Evolutionary conservation across 129 eudicot species (phyloP), one percentile per base, ranked within the genome.

Genomic region (Lactuca saligna): DNA sequence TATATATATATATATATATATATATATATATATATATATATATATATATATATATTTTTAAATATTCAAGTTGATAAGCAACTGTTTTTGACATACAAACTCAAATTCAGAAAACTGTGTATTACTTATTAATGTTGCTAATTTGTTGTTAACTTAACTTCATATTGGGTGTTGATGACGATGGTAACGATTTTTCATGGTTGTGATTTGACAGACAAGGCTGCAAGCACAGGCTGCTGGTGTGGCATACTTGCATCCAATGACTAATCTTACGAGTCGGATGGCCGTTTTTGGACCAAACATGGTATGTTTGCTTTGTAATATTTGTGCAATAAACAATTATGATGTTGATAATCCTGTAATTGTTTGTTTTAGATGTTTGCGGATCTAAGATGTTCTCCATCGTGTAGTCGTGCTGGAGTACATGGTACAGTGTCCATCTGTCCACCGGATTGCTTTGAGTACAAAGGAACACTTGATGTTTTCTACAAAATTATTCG

Each of bases 151-250:
- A 6, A 29, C 8, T 49, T 29, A 13, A 42, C 13, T 61, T 31
- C 17, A 35, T 42, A 54, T 32, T 58, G 5, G 50, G 16, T n/a
- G 17, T 59, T 71, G 25, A 9, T 48, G 57, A 37, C 34, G 10
- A 67, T 51, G 63, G 15, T 32, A 17, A 68, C 37, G 63, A 46
- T 56, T 15, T 1, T 42, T 11, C 20, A 37, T 63, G 31, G 2
- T 65, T 14, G 59, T 69, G 67, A 20, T 38, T 66, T 71, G 34
- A n/a, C 90, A 93, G 99, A 93, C 99, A 61, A 89, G 99, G 82
- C 70, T 93, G 84, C 99, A 93, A 76, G 95, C 97, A 38, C 99
- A 93, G 83, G 99, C 99, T 61, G 99, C 99, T 42, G 99, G 99
- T 70, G 95, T 79, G 32, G 77, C 85, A 46, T 89, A 93, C 68